These are phyloP conservation scores for Cronartium quercuum DNA, from an alignment of 1,284 basidiomycete genomes.

Conservation along the genomic window DNA sequence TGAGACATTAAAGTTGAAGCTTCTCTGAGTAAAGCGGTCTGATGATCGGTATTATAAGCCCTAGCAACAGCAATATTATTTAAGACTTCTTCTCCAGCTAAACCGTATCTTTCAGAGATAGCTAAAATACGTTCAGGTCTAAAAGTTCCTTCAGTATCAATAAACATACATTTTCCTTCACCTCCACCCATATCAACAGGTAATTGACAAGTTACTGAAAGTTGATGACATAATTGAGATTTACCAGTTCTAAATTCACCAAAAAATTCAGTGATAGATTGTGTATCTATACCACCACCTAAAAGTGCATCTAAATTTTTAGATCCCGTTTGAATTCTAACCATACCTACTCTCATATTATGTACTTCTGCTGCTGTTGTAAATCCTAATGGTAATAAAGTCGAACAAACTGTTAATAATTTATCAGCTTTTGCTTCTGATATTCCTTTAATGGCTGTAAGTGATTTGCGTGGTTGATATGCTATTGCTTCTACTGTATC, in stretches of 20 bases:
- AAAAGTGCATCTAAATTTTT: constrained; percentile 92
- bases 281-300: constrained; percentile 97
- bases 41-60: constrained; percentile 98
- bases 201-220: constrained; percentile 93
- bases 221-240: constrained; percentile 94
- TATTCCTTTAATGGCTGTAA: constrained; percentile 91
- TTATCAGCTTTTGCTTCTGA: constrained; percentile 97
- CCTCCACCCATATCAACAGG: constrained; percentile 97
- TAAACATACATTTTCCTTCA: constrained; percentile 97
- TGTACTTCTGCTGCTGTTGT: constrained; percentile 98
- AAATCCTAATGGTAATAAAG: constrained; percentile 94
- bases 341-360: constrained; percentile 85
- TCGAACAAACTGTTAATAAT: constrained; percentile 77
- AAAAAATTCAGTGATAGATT: constrained; percentile 95
- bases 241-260: constrained; percentile 99
- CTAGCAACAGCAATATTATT: constrained; percentile 98
- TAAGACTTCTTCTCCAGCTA: constrained; percentile 94
- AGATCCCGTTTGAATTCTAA: constrained; percentile 94
- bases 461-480: constrained; percentile 90
- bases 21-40: constrained; percentile 78
- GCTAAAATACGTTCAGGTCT: constrained; percentile 89
- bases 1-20: constrained; percentile 97
- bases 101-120: constrained; percentile 87
- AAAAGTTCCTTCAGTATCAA: constrained; percentile 98
- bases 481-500: constrained; percentile 94